Conservation (phyloP, 257 asterid genomes). For the Solanum rostratum region DNA sequence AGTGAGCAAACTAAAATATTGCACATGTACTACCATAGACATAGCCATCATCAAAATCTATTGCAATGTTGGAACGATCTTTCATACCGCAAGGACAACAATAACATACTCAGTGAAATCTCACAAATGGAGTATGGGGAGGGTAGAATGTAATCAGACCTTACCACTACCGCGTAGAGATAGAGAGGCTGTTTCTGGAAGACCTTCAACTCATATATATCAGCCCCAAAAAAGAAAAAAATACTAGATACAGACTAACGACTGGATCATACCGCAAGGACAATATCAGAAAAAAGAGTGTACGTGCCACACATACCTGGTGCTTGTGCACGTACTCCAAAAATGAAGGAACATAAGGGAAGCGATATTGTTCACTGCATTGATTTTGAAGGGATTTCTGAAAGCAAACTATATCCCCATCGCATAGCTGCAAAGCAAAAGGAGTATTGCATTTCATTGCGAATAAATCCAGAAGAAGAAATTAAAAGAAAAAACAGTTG, state of each 20-base stretch:
- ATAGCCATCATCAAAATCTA: not conserved
- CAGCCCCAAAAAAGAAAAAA: too few species aligned
- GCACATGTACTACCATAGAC: not conserved
- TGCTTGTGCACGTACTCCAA: slow-evolving; percentile 60
- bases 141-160: too few species aligned
- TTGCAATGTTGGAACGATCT: not conserved
- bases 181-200: too few species aligned
- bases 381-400: slow-evolving; percentile 29
- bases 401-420: slow-evolving; percentile 72
- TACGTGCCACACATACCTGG: slow-evolving; percentile 35
- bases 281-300: not conserved
- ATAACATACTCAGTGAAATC: too few species aligned
- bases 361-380: slow-evolving; percentile 31
- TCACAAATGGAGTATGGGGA: too few species aligned
- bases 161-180: too few species aligned
- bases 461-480: not conserved
- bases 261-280: not conserved
- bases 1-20: not conserved
- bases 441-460: not conserved
- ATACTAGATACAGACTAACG: too few species aligned
- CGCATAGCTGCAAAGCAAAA: slow-evolving; percentile 37
- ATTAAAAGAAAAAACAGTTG: not conserved
- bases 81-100: not conserved
- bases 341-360: slow-evolving; percentile 58
- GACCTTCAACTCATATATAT: too few species aligned